Evolutionary conservation across 805 yeast species (phyloP).

Genomic region (Saturnispora galanensis): DNA sequence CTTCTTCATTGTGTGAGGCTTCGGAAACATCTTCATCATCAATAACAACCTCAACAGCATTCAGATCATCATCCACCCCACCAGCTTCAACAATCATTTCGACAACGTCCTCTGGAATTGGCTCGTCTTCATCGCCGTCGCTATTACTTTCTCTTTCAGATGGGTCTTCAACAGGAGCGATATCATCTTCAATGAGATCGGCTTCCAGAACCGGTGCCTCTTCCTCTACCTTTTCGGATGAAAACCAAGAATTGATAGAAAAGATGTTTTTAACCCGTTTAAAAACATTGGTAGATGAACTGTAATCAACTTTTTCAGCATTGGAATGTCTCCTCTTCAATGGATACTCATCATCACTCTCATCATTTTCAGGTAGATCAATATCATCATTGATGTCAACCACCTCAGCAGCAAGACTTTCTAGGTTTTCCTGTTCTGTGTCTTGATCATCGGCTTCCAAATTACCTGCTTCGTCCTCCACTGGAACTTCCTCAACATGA

Average conservation of each 20-base stretch:
- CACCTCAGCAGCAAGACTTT: background rate
- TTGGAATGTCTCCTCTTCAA: constrained; percentile 2
- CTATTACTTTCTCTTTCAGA: background rate
- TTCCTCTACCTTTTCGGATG: background rate
- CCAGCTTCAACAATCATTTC: constrained; percentile 3
- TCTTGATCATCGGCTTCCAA: background rate
- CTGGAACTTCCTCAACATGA: background rate
- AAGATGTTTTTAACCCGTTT: constrained; percentile 5
- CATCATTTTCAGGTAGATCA: constrained; percentile 1
- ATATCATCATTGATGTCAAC: constrained; percentile 2
- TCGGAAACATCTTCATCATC: constrained; percentile 5
- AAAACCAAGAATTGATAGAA: constrained; percentile 1
- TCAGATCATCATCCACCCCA: constrained; percentile 4
- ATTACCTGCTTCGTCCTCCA: background rate
- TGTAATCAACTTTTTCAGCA: constrained; percentile 9
- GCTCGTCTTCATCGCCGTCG: background rate
- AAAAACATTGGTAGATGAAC: background rate
- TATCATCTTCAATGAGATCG: background rate
- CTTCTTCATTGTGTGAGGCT: background rate
- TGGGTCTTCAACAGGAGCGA: background rate
- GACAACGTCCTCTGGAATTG: constrained; percentile 1
- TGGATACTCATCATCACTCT: background rate
- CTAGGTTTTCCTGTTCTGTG: background rate
- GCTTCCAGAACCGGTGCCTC: background rate
- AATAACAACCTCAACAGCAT: constrained; percentile 9